Conservation (phyloP, 2,329 filamentous ascomycete species). For the Cladosporium phlei region DNA sequence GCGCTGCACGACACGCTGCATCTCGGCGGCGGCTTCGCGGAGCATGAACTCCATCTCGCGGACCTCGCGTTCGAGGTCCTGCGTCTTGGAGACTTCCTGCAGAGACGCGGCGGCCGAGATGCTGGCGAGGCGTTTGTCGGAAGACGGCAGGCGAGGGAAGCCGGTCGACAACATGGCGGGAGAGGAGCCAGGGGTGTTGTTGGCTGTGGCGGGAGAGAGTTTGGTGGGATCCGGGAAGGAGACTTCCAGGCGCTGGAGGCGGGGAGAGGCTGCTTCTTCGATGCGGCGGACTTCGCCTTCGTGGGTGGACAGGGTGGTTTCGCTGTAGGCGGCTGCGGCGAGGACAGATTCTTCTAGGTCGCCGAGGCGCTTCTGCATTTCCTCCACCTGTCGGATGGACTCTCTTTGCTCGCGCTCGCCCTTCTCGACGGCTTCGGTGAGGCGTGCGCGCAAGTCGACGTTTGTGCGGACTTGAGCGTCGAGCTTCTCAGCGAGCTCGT, state of each 20-base stretch:
- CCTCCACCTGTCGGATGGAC: slow-evolving; percentile 76
- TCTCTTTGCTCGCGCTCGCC: slow-evolving; percentile 78
- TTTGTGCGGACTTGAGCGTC: slow-evolving; percentile 77
- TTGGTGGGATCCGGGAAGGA: slow-evolving; percentile 43
- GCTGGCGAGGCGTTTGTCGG: slow-evolving; percentile 48
- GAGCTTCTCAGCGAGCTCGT: slow-evolving; percentile 74
- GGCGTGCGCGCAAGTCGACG: slow-evolving; percentile 65
- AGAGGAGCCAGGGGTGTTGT: slow-evolving; percentile 3
- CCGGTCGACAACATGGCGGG: background rate
- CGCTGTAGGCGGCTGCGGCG: slow-evolving; percentile 75
- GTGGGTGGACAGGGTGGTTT: slow-evolving; percentile 75
- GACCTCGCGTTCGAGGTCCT: slow-evolving; percentile 71
- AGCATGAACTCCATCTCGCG: slow-evolving; percentile 80
- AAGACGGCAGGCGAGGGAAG: slow-evolving; percentile 55
- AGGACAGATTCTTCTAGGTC: slow-evolving; percentile 79
- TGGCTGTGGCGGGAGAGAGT: slow-evolving; percentile 26
- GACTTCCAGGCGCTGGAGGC: slow-evolving; percentile 62
- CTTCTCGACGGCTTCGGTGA: slow-evolving; percentile 72
- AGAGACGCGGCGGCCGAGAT: slow-evolving; percentile 47
- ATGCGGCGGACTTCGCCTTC: slow-evolving; percentile 78
- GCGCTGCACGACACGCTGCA: slow-evolving; percentile 75
- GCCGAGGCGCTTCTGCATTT: slow-evolving; percentile 75
- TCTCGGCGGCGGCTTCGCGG: slow-evolving; percentile 69
- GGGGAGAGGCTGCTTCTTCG: slow-evolving; percentile 69
- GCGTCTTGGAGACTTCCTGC: slow-evolving; percentile 65